Conservation (phyloP, 768 basidiomycete species). For the Suillus variegatus region DNA sequence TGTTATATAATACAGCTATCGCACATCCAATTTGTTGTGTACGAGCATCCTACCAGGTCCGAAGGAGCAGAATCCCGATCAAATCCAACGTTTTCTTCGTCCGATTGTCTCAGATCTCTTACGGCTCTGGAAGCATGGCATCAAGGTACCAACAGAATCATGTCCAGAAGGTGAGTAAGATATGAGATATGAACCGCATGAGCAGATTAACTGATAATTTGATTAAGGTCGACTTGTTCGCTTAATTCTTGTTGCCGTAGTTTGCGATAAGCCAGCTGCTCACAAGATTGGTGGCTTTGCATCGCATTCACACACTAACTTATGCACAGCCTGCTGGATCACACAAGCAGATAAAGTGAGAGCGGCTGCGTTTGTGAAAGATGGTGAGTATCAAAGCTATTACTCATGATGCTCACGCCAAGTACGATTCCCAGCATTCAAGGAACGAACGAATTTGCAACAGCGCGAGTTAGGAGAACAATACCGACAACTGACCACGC, state of each 20-base stretch:
- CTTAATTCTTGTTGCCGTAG: conserved; percentile 29
- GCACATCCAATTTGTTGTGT: background rate
- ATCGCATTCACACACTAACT: conserved; percentile 31
- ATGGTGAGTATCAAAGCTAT: too few species aligned
- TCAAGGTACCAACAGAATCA: too few species aligned
- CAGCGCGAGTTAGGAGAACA: conserved; percentile 16
- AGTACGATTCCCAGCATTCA: conserved; percentile 8
- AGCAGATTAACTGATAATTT: too few species aligned
- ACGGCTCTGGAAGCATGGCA: too few species aligned
- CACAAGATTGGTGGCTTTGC: conserved; percentile 36
- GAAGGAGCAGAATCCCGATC: too few species aligned
- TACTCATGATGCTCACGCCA: too few species aligned
- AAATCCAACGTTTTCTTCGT: too few species aligned
- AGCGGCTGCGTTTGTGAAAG: too few species aligned
- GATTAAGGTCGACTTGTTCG: background rate
- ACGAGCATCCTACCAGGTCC: too few species aligned
- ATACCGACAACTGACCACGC: conserved; percentile 6
- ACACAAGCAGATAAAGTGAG: background rate
- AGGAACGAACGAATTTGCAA: conserved; percentile 13
- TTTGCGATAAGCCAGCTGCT: conserved; percentile 41
- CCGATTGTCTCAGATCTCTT: too few species aligned
- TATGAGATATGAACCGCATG: too few species aligned
- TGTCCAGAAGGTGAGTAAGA: background rate
- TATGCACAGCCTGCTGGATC: conserved; percentile 38
- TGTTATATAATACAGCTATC: too few species aligned